A percentile compares a stretch with the other conserved stretches of the same genome.
Evolutionary conservation across 164 flowering plant genomes (phyloP).

Genomic region (Buxus sempervirens): DNA sequence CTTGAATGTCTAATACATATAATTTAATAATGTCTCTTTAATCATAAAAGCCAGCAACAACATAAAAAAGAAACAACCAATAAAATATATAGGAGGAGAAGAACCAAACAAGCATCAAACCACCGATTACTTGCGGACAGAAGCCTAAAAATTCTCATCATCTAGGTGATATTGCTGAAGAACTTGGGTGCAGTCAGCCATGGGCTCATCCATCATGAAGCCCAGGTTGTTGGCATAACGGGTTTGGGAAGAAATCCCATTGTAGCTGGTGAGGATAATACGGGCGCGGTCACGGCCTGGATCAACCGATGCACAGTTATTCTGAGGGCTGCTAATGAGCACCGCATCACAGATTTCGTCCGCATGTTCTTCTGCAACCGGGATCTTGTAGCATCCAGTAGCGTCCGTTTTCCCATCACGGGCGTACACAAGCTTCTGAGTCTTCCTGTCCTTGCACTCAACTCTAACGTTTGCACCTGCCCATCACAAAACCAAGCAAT

Average conservation of each 20-base stretch:
- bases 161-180: conserved; percentile 38
- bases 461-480: conserved; percentile 61
- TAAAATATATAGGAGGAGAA: no score
- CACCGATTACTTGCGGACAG: no score
- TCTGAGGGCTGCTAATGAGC: conserved; percentile 54
- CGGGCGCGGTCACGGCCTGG: conserved; percentile 64
- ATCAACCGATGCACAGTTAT: conserved; percentile 25
- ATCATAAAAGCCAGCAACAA: no score
- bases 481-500: conserved; percentile 7
- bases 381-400: conserved; percentile 46
- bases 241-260: conserved; percentile 46
- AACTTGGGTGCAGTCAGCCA: conserved; percentile 41
- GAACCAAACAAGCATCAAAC: no score
- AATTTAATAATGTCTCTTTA: no score
- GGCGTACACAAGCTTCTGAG: conserved; percentile 26
- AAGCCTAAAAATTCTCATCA: no score
- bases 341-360: conserved; percentile 49
- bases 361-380: conserved; percentile 40
- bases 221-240: conserved; percentile 64
- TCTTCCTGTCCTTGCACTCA: conserved; percentile 52
- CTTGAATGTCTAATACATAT: no score
- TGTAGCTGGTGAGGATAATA: conserved; percentile 54
- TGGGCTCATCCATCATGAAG: conserved; percentile 37
- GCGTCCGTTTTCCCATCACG: conserved; percentile 43
- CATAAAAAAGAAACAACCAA: no score